Conservation (phyloP, 352 stramenopile genomes). For the Globisporangium paroecandrum region DNA sequence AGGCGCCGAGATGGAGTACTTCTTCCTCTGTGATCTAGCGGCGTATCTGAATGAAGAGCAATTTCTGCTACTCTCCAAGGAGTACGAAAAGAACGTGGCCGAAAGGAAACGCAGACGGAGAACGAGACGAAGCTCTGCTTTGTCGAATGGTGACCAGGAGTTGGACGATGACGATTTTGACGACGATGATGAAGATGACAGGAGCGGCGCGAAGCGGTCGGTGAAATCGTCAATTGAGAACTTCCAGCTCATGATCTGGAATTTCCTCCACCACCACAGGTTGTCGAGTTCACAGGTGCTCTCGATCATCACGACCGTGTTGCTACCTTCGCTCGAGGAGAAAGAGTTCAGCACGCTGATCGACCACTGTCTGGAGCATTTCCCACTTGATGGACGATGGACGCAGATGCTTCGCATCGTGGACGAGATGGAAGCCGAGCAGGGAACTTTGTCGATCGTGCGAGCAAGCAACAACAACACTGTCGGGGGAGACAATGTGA, state of each 20-base stretch:
- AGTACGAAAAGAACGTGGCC: constrained; percentile 54
- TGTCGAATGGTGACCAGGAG: constrained; percentile 17
- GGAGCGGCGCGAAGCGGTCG: not conserved
- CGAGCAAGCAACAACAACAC: constrained; percentile 1
- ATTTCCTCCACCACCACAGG: constrained; percentile 54
- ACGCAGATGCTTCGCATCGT: constrained; percentile 41
- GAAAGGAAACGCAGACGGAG: constrained; percentile 25
- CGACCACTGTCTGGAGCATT: constrained; percentile 34
- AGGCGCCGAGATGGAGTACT: constrained; percentile 61
- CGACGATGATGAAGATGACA: constrained; percentile 12
- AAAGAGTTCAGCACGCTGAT: constrained; percentile 37
- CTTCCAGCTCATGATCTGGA: constrained; percentile 63
- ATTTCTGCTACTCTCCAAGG: constrained; percentile 57
- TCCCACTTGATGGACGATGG: constrained; percentile 38
- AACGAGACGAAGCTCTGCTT: not conserved
- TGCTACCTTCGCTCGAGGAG: constrained; percentile 50
- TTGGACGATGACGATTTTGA: constrained; percentile 22
- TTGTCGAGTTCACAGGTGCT: constrained; percentile 59
- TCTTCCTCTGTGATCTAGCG: constrained; percentile 65
- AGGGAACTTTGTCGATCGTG: not conserved
- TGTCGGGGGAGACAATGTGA: not conserved
- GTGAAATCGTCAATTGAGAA: constrained; percentile 33
- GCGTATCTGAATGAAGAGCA: constrained; percentile 59
- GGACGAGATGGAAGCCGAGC: constrained; percentile 33
- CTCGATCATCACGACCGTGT: constrained; percentile 33